Percentiles rank a stretch among this genome's conserved stretches.
Evolutionary conservation across 2,329 filamentous ascomycete genomes (phyloP).

Genomic region (Stachybotrys chartarum): DNA sequence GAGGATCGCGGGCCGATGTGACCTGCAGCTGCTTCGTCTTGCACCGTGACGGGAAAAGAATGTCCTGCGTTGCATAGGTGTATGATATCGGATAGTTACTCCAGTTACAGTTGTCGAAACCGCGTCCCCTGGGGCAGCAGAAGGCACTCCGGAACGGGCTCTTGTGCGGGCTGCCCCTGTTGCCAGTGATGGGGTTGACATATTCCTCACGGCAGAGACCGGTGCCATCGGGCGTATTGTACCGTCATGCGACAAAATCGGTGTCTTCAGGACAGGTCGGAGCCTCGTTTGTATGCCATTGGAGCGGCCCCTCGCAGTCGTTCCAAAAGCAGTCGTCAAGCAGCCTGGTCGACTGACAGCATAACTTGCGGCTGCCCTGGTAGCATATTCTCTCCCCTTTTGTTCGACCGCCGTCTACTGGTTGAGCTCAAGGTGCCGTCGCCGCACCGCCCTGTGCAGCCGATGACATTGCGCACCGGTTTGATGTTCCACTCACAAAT

Average conservation of each 20-base stretch:
- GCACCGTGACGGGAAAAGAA: neutral
- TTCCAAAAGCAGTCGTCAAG: constrained; percentile 14
- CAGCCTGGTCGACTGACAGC: constrained; percentile 13
- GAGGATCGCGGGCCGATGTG: constrained; percentile 4
- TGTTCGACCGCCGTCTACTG: constrained; percentile 5
- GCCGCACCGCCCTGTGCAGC: constrained; percentile 10
- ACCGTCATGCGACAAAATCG: neutral
- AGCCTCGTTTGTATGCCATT: neutral
- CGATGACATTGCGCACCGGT: constrained; percentile 10
- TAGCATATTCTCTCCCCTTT: constrained; percentile 7
- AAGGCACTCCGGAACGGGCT: constrained; percentile 9
- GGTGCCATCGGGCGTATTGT: neutral
- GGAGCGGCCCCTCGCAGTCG: constrained; percentile 11
- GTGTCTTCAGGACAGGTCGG: neutral
- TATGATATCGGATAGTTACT: constrained; percentile 3
- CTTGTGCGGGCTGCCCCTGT: neutral
- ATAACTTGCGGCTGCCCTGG: constrained; percentile 7
- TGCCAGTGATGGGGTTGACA: neutral
- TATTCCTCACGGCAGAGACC: constrained; percentile 1
- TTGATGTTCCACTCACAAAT: constrained; percentile 18
- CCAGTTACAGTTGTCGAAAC: constrained; percentile 5
- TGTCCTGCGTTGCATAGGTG: neutral
- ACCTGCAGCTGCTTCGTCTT: constrained; percentile 3
- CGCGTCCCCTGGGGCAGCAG: constrained; percentile 6
- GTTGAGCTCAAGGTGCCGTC: constrained; percentile 7